These are phyloP conservation scores for Xylaria bambusicola DNA, from an alignment of 495 filamentous ascomycete genomes.

Conservation along the genomic window DNA sequence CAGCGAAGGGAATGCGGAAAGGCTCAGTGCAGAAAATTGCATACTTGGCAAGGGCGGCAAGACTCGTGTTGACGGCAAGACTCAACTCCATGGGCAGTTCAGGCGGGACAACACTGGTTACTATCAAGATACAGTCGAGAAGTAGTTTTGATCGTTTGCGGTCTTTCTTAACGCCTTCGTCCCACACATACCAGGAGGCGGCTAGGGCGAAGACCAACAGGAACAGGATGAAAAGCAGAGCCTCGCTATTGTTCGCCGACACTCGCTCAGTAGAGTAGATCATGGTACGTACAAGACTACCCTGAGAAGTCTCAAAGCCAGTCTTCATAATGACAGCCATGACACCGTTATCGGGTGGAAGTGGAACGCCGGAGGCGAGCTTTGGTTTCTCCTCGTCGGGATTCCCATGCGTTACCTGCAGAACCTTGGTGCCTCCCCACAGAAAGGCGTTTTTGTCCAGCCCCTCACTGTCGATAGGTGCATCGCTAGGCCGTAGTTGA, in stretches of 20 bases:
- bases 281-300: slow-evolving; percentile 97
- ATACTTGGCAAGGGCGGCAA: slow-evolving; percentile 89
- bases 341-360: slow-evolving; percentile 85
- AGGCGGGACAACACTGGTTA: slow-evolving; percentile 95
- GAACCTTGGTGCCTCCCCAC: slow-evolving; percentile 94
- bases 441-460: slow-evolving; percentile 96
- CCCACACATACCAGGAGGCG: slow-evolving; percentile 99
- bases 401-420: slow-evolving; percentile 87
- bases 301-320: slow-evolving; percentile 97
- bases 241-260: slow-evolving; percentile 94
- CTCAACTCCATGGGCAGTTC: slow-evolving; percentile 98
- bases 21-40: slow-evolving; percentile 99
- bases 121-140: slow-evolving; percentile 94
- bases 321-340: slow-evolving; percentile 96
- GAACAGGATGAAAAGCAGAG: slow-evolving; percentile 94
- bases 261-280: slow-evolving; percentile 99
- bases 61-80: slow-evolving; percentile 96
- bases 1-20: slow-evolving; percentile 97
- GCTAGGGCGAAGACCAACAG: slow-evolving; percentile 94
- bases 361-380: slow-evolving; percentile 68
- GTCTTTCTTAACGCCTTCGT: slow-evolving; percentile 88
- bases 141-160: slow-evolving; percentile 96
- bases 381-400: slow-evolving; percentile 69
- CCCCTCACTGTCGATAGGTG: slow-evolving; percentile 83
- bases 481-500: slow-evolving; percentile 83